phyloP scores from a whole-genome alignment of 495 filamentous ascomycete genomes.

The Penicillium goetzii region DNA sequence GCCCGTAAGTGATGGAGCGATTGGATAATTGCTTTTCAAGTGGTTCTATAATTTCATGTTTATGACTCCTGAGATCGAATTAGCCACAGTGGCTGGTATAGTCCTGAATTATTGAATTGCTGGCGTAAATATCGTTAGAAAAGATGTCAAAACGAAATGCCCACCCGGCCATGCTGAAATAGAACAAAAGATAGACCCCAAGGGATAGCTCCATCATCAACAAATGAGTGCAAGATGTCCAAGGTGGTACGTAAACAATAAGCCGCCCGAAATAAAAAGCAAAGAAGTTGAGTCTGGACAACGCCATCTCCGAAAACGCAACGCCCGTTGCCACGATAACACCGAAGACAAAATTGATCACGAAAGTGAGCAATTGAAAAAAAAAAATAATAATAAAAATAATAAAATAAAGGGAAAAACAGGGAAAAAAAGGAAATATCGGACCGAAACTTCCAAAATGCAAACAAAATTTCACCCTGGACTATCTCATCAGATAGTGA shows the following conservation, averaged over 20 bases:
- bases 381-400: no score
- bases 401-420: neutral
- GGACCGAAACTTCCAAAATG: neutral
- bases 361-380: neutral
- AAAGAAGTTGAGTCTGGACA: neutral
- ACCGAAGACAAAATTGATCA: neutral
- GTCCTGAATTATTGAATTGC: neutral
- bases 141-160: neutral
- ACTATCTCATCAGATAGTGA: constrained; percentile 11
- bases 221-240: neutral
- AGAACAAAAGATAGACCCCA: neutral
- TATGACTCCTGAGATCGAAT: neutral
- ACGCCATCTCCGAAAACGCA: neutral
- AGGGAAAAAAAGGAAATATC: neutral
- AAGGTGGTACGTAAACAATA: neutral
- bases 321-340: neutral
- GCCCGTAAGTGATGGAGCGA: neutral
- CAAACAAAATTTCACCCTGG: neutral
- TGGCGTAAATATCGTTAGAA: neutral
- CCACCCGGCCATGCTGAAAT: neutral
- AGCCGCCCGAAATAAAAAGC: neutral
- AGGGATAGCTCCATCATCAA: neutral
- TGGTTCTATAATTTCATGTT: neutral
- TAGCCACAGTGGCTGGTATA: neutral
- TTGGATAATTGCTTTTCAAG: neutral